phyloP scores from a whole-genome alignment of 495 filamentous ascomycete species.

The Hyaloscypha bicolor region DNA sequence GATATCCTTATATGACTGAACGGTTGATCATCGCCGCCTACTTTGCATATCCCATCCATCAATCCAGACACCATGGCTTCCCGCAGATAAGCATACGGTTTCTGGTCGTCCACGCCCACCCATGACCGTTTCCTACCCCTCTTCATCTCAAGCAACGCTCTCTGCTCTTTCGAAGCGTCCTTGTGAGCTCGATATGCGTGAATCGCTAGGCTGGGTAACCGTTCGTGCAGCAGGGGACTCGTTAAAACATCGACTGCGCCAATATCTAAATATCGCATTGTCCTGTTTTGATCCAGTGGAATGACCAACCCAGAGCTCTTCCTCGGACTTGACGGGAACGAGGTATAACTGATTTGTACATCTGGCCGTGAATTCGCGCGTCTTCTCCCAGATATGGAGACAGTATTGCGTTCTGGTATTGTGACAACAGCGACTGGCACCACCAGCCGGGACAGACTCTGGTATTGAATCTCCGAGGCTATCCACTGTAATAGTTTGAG shows the following conservation, averaged over 20 bases:
- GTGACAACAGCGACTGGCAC: conserved; percentile 70
- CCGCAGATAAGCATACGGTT: conserved; percentile 85
- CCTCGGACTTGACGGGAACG: conserved; percentile 33
- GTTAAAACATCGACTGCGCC: conserved; percentile 85
- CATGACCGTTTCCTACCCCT: conserved; percentile 82
- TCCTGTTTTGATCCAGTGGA: conserved; percentile 45
- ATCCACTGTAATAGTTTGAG: conserved; percentile 69
- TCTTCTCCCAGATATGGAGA: conserved; percentile 6
- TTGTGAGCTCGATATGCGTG: conserved; percentile 82
- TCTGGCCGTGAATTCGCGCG: conserved; percentile 14
- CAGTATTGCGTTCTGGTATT: conserved; percentile 20
- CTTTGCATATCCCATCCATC: conserved; percentile 87
- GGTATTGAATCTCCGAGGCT: conserved; percentile 68
- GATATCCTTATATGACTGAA: conserved; percentile 45
- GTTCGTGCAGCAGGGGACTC: conserved; percentile 70
- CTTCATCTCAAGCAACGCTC: conserved; percentile 64
- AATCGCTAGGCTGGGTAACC: conserved; percentile 71
- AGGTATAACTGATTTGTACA: conserved; percentile 29
- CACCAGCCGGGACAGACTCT: conserved; percentile 71
- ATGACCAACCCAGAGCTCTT: conserved; percentile 35
- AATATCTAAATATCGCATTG: conserved; percentile 73
- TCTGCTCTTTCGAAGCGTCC: conserved; percentile 68
- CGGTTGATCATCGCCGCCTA: conserved; percentile 51
- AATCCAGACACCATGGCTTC: conserved; percentile 87
- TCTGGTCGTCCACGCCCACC: conserved; percentile 85